Evolutionary conservation across 2,329 filamentous ascomycete species (phyloP), one percentile per base, ranked within the genome.

Genomic region (Trichoderma sp.): DNA sequence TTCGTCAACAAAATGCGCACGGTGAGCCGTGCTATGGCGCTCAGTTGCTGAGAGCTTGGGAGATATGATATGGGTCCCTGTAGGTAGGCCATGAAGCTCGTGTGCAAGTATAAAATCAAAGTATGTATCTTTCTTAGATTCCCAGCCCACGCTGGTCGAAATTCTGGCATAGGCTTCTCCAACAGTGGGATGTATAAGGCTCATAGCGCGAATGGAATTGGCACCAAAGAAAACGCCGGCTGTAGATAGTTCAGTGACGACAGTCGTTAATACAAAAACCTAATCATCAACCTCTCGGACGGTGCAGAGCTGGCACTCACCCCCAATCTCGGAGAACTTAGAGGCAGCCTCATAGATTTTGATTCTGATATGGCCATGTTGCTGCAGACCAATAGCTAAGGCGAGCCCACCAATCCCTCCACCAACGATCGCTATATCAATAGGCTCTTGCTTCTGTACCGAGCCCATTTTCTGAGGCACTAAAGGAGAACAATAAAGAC

Each of bases 331-430:
- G 37, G 80, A 80, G 69, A 89, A 89, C 13, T 77, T 77, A 0
- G 78, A 65, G 0, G 86, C 85, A 12, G 84, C 80, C 75, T 89
- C 87, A 72, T 87, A 89, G 69, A 89, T 81, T 27, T 79, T 79
- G 42, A 86, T 77, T 12, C 71, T 74, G 39, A 76, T 71, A 32
- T 66, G 64, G 22, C 19, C 25, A 35, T 65, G 54, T 22, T 59
- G 64, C n/a, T 58, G 64, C 32, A 89, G 82, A 7, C 81, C 84
- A 56, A 86, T 81, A 27, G 84, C 84, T 9, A 89, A 81, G 9
- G 78, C 78, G 19, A 88, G 78, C 29, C 87, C 87, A 29, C 82
- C 83, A 68, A 89, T 87, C 37, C 86, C 87, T 50, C 86, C 86
- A 68, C 87, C 87, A 17, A 89, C 77, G 48, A 89, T 86, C 71